Base-by-base conservation (phyloP, 2,329 filamentous ascomycete species). In the Colletotrichum shisoi region DNA sequence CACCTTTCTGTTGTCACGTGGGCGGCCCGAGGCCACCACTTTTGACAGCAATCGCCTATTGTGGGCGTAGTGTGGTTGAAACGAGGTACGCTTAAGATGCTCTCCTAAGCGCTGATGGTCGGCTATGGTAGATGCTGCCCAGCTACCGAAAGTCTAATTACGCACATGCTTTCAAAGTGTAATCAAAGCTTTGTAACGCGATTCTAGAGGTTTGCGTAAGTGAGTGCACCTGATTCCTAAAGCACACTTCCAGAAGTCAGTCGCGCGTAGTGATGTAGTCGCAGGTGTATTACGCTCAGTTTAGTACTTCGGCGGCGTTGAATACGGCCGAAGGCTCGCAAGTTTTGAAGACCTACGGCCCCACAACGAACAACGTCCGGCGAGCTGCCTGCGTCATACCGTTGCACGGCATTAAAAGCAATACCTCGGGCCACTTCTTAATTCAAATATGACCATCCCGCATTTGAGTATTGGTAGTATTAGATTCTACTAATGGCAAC, bases 401-500 rank as follows among this genome's bases (percentile, higher is more conserved):
- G 9, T 24, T 49, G 15, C 46, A 12, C 11, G 40, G 17, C 19
- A 31, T 5, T 51, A 17, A 13, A 51, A 4, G 11, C n/a, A 44
- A 2, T 45, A 34, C 3, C 8, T 24, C 11, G 12, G 17, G 12
- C 6, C 31, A 34, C 31, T 34, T 34, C 31, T 34, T 34, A 7
- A 9, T 8, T 34, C 9, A 9, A 34, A 7, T 8, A 4, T 2
- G 13, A 52, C 3, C 4, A 1, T 3, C n/a, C 31, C 11, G 3
- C 4, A 2, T 7, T 37, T 2, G 2, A 37, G 11, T 7, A 1
- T 13, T 37, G n/a, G 11, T 12, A 12, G 12, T 19, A 13, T 13
- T 3, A 2, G 4, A 3, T 3, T 19, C 4, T 4, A 13, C 2
- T 7, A 19, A 4, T 4, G 13, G 4, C 11, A n/a, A 19, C 1